Percentiles rank a stretch among this genome's conserved stretches.
Conservation (phyloP, 2,329 filamentous ascomycete species). For the Trichothecium sympodiale region DNA sequence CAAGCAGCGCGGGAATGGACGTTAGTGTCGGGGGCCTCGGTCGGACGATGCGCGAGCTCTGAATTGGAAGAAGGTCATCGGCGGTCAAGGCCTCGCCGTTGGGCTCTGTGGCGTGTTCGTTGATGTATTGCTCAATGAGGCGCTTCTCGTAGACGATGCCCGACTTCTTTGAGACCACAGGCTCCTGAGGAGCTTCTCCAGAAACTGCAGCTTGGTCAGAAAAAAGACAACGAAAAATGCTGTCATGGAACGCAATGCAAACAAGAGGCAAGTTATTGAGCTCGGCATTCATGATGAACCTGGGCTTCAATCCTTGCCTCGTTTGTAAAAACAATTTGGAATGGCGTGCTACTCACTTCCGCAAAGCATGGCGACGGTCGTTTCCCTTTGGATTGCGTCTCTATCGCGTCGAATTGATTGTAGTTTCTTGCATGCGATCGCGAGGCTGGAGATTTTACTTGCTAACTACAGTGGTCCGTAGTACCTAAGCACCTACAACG, state of each 20-base stretch:
- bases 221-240: slow-evolving; percentile 2
- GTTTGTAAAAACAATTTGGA: background rate
- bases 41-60: slow-evolving; percentile 71
- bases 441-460: slow-evolving; percentile 16
- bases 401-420: slow-evolving; percentile 3
- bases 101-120: slow-evolving; percentile 86
- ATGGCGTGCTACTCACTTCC: slow-evolving; percentile 26
- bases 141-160: slow-evolving; percentile 91
- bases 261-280: too few relatives aligned
- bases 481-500: too few relatives aligned
- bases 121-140: slow-evolving; percentile 88
- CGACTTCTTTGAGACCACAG: slow-evolving; percentile 89
- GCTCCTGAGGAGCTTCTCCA: slow-evolving; percentile 88
- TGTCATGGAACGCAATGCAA: too few relatives aligned
- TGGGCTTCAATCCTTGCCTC: background rate
- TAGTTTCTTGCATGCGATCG: background rate
- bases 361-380: slow-evolving; percentile 32
- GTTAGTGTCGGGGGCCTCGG: slow-evolving; percentile 88
- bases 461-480: too few relatives aligned
- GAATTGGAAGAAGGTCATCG: slow-evolving; percentile 82
- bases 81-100: slow-evolving; percentile 72
- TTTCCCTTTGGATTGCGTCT: background rate
- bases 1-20: slow-evolving; percentile 88
- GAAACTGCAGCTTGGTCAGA: slow-evolving; percentile 64
- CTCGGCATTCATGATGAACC: too few relatives aligned